phyloP scores from a whole-genome alignment of 768 basidiomycete species.

The Boletus fagicola region DNA sequence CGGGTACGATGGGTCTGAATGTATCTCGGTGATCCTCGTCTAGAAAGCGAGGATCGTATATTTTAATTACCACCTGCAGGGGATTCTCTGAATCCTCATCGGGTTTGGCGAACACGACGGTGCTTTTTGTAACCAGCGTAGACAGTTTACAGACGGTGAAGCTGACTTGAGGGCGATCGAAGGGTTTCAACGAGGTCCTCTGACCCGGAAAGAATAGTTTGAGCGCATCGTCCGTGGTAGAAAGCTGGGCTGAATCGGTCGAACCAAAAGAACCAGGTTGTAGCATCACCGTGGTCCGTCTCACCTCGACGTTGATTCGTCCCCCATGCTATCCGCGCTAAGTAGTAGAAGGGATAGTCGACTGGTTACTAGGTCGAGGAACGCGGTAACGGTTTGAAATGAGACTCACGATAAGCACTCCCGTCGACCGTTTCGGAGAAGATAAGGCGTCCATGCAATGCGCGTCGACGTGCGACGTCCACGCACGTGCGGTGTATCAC shows the following conservation, averaged over 20 bases:
- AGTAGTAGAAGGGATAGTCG: background rate
- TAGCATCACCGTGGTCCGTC: background rate
- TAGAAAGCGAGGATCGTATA: slow-evolving; percentile 8
- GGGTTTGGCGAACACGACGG: slow-evolving; percentile 4
- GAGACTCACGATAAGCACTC: background rate
- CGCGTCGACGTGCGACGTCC: too few relatives aligned
- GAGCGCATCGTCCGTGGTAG: slow-evolving; percentile 1
- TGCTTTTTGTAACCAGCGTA: background rate
- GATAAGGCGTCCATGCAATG: too few relatives aligned
- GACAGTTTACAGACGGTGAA: slow-evolving; percentile 2
- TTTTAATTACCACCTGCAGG: background rate
- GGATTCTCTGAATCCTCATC: background rate
- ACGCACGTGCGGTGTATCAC: slow-evolving; percentile 15
- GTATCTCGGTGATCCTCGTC: background rate
- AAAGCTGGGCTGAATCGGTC: background rate
- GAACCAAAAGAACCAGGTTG: background rate
- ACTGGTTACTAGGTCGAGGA: background rate
- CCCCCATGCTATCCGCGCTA: background rate
- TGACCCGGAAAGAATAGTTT: slow-evolving; percentile 1
- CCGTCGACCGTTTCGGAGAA: too few relatives aligned
- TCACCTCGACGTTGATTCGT: background rate
- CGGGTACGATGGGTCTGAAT: background rate
- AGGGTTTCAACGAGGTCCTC: background rate
- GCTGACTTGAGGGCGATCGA: background rate
- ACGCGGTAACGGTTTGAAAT: background rate